Evolutionary conservation across 768 basidiomycete species (phyloP).

Genomic region (Boletus bicolor): DNA sequence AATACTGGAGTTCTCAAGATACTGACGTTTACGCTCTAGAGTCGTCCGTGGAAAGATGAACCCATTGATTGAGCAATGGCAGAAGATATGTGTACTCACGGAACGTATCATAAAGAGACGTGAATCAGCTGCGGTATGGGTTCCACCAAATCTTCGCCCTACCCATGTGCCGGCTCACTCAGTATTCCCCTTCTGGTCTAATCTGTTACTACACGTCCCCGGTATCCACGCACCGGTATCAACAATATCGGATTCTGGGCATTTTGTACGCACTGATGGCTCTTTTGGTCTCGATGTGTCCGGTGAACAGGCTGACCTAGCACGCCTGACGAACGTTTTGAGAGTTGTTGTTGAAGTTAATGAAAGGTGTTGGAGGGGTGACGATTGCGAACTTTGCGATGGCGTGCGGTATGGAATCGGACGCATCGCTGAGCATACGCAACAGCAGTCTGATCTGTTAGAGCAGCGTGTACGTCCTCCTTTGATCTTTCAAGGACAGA

Average conservation of each 20-base stretch:
- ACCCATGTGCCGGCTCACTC: conserved; percentile 69
- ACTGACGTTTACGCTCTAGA: conserved; percentile 38
- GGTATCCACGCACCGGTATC: conserved; percentile 27
- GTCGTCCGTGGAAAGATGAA: conserved; percentile 72
- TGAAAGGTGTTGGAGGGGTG: conserved; percentile 79
- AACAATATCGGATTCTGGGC: conserved; percentile 11
- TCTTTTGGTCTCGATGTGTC: conserved; percentile 28
- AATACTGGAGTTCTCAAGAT: not conserved
- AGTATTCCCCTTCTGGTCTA: conserved; percentile 50
- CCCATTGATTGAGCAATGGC: conserved; percentile 86
- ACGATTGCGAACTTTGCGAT: conserved; percentile 74
- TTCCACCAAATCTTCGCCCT: conserved; percentile 56
- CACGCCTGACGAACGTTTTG: conserved; percentile 79
- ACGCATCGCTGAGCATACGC: conserved; percentile 63
- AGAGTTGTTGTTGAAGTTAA: conserved; percentile 75
- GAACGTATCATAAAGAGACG: conserved; percentile 89
- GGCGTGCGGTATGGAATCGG: conserved; percentile 73
- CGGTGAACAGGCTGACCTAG: conserved; percentile 70
- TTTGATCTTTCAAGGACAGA: not conserved
- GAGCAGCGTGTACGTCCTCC: conserved; percentile 60
- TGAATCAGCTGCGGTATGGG: conserved; percentile 89
- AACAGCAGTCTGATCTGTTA: conserved; percentile 68
- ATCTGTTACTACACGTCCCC: conserved; percentile 32
- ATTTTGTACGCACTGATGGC: conserved; percentile 8
- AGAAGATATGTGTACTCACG: conserved; percentile 79